Percentiles rank a stretch among this genome's conserved stretches.
These are phyloP conservation scores for Macrophomina pseudophaseolina DNA, from an alignment of 2,329 filamentous ascomycete species.

Conservation along the genomic window DNA sequence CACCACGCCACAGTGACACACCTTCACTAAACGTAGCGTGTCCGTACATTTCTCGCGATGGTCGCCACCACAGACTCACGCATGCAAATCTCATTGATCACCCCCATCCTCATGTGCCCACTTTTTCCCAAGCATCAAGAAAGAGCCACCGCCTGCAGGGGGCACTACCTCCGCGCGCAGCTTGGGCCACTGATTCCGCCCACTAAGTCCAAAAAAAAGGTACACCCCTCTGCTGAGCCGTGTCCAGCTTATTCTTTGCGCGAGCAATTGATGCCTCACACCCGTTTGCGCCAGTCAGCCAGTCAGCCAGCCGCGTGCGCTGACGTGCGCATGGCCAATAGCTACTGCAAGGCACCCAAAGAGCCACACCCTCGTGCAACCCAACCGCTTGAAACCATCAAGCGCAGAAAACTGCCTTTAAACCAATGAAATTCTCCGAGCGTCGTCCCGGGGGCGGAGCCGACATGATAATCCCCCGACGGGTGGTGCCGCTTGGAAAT, in stretches of 20 bases:
- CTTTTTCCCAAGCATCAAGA: not conserved
- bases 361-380: not conserved
- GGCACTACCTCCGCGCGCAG: not conserved
- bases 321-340: not conserved
- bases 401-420: not conserved
- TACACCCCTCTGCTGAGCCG: not conserved
- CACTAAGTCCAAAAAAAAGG: not conserved
- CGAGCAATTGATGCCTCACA: conserved; percentile 1
- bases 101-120: not conserved
- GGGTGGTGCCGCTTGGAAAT: not conserved
- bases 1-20: not conserved
- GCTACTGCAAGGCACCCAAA: conserved; percentile 6
- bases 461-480: not conserved
- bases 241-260: not conserved
- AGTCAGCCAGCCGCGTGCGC: not conserved
- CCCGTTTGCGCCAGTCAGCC: not conserved
- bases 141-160: conserved; percentile 14
- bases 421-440: not conserved
- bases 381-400: not conserved
- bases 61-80: not conserved
- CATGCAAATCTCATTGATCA: no score
- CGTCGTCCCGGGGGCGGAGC: not conserved
- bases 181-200: not conserved
- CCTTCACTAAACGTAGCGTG: not conserved
- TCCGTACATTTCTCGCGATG: conserved; percentile 1